Evolutionary conservation across 2,329 filamentous ascomycete genomes (phyloP), one percentile per base, ranked within the genome.

Genomic region (Fusarium decemcellulare): DNA sequence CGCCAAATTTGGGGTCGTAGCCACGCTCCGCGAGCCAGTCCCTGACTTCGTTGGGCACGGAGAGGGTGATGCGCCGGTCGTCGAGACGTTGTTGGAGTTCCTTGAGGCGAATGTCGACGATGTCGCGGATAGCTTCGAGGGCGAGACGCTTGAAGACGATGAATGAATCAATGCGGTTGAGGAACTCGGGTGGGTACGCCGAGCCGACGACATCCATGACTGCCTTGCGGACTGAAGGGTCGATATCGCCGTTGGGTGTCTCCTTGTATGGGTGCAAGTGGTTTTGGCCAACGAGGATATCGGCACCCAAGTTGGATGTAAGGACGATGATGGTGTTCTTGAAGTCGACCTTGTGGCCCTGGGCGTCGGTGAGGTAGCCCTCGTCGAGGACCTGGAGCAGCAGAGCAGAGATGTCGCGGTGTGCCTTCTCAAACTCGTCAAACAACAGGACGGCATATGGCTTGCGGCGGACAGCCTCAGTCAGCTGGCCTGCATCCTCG

Each of bases 401-500:
- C 4, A 99, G 85, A 0, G 95, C 92, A 0, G 94, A 97, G 70
- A 98, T 98, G 74, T 99, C 96, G 57, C 93, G 91, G 77, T 98
- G 96, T 0, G 95, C 96, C 79, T 99, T 98, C 78, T 99, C 96
- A 73, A 98, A 98, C 78, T 98, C 96, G 78, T 99, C 96, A 73
- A 99, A 97, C 2, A 99, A 86, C 0, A 99, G 86, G 1, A 99
- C 94, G 0, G 95, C 95, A 73, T 98, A 98, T 0, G 96, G 96
- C 79, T 98, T 98, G 63, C 96, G 89, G 60, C 96, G 90, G 4
- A 99, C 94, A 6, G 95, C 95, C 81, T 99, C 96, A 1, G 96
- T 98, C 11, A 99, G 87, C 80, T 98, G 96, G 1, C 96, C 96
- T 5, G 95, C 95, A 76, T 98, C 96, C 48, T 99, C 96, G 76